phyloP scores from a whole-genome alignment of 352 stramenopile species.

The Phytophthora melonis region DNA sequence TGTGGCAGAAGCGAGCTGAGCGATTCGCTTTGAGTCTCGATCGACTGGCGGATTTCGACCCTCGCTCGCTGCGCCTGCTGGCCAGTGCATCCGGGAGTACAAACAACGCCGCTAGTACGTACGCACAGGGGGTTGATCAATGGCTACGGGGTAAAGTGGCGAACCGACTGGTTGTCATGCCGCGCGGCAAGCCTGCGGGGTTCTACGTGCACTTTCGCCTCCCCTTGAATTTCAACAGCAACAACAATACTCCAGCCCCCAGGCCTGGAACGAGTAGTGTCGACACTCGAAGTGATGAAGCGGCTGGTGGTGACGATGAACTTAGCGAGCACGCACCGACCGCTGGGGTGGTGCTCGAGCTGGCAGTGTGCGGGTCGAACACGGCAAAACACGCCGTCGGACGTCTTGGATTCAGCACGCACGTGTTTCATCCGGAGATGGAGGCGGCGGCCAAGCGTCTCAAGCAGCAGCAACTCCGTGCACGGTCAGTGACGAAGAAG shows the following conservation, averaged over 20 bases:
- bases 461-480: constrained; percentile 51
- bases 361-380: constrained; percentile 54
- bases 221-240: constrained; percentile 17
- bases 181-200: constrained; percentile 53
- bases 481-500: constrained; percentile 43
- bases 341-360: constrained; percentile 52
- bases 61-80: constrained; percentile 21
- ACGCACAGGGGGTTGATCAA: constrained; percentile 27
- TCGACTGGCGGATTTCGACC: constrained; percentile 34
- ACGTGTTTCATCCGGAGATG: constrained; percentile 65
- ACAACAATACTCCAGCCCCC: background rate
- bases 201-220: constrained; percentile 76
- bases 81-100: constrained; percentile 16
- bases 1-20: constrained; percentile 37
- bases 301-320: constrained; percentile 12
- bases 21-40: constrained; percentile 29
- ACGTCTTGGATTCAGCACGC: constrained; percentile 58
- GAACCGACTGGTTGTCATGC: constrained; percentile 59
- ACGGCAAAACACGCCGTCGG: constrained; percentile 28
- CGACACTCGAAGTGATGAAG: constrained; percentile 20
- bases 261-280: constrained; percentile 3
- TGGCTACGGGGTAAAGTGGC: constrained; percentile 54
- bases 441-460: constrained; percentile 39
- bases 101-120: constrained; percentile 18
- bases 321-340: background rate